phyloP scores from a whole-genome alignment of 495 filamentous ascomycete genomes.

The Neurospora tetrasperma region DNA sequence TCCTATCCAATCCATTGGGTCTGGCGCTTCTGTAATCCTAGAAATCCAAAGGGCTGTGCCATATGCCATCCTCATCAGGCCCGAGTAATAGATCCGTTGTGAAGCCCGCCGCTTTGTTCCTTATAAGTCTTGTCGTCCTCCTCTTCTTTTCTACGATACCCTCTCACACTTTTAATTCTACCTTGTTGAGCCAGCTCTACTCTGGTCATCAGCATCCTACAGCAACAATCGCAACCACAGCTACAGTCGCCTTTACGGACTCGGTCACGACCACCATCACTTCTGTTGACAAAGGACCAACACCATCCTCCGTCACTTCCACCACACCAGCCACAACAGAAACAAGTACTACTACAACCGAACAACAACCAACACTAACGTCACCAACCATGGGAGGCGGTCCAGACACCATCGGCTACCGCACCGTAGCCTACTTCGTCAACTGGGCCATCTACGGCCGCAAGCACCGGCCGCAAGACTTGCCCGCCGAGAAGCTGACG shows the following conservation, averaged over 20 bases:
- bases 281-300: background rate
- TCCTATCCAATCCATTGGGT: background rate
- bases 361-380: background rate
- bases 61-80: background rate
- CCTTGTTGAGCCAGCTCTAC: background rate
- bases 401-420: conserved; percentile 37
- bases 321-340: background rate
- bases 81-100: background rate
- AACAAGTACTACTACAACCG: background rate
- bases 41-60: background rate
- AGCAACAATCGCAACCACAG: background rate
- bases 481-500: conserved; percentile 79
- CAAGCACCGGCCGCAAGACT: conserved; percentile 75
- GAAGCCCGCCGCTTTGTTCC: background rate
- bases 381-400: conserved; percentile 37
- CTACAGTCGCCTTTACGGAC: background rate
- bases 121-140: background rate
- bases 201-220: background rate
- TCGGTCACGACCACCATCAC: background rate
- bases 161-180: background rate
- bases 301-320: background rate
- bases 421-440: conserved; percentile 73
- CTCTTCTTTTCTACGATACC: background rate
- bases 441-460: conserved; percentile 95
- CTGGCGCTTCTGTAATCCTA: background rate